Conservation (phyloP, 164 flowering plant species). For the Umbilicus rupestris region DNA sequence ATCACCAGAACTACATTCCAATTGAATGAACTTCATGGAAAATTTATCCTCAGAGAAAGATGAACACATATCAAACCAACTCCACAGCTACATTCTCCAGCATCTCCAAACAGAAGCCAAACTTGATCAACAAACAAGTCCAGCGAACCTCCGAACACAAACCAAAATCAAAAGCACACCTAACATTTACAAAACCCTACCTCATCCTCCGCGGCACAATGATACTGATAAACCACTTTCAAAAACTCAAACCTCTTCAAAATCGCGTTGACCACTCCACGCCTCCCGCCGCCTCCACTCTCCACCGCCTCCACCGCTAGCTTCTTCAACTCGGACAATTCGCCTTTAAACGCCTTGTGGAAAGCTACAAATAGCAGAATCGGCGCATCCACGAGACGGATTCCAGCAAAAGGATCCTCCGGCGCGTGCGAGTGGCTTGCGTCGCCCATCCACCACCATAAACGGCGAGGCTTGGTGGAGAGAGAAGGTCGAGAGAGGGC, state of each 20-base stretch:
- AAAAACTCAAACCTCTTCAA: constrained; percentile 43
- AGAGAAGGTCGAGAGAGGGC: neutral
- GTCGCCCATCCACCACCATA: constrained; percentile 7
- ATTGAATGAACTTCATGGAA: too few species aligned
- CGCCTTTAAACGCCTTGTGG: constrained; percentile 60
- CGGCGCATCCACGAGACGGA: constrained; percentile 45
- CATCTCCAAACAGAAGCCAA: too few species aligned
- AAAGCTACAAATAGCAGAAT: constrained; percentile 46
- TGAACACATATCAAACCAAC: too few species aligned
- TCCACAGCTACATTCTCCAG: too few species aligned
- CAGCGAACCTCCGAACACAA: neutral
- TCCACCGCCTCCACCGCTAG: constrained; percentile 20
- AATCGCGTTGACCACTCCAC: constrained; percentile 25
- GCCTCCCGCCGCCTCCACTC: constrained; percentile 11
- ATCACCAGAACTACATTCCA: too few species aligned
- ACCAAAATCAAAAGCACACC: neutral
- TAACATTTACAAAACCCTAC: constrained; percentile 19
- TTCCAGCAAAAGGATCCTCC: constrained; percentile 8
- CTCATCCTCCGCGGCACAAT: constrained; percentile 75
- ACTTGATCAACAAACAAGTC: neutral
- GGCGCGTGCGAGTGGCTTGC: neutral
- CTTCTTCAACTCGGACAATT: constrained; percentile 36
- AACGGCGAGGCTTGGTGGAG: neutral
- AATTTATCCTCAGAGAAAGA: too few species aligned
- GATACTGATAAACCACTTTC: constrained; percentile 48